These are phyloP conservation scores for Kazachstania martiniae DNA, from an alignment of 805 yeast genomes.

Conservation along the genomic window DNA sequence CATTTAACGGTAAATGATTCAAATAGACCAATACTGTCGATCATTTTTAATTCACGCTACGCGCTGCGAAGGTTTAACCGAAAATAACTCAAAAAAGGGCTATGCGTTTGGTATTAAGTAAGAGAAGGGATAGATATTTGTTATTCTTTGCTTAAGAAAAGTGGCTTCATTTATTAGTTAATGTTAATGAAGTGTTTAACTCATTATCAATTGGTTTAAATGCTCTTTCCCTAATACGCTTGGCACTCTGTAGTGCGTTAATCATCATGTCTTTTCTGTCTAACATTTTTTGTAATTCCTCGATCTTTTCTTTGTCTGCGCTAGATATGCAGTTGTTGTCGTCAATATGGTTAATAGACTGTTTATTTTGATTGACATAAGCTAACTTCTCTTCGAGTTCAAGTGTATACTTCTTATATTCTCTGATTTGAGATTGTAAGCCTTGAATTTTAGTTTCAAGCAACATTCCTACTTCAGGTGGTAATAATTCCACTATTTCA, in stretches of 20 bases:
- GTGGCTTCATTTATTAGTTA: no score
- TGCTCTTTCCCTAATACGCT: slow-evolving; percentile 41
- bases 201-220: slow-evolving; percentile 8
- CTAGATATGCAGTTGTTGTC: no score
- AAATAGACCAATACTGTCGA: no score
- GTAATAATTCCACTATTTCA: slow-evolving; percentile 48
- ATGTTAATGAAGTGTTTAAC: no score
- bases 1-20: no score
- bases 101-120: no score
- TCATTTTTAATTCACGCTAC: no score
- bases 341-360: neutral
- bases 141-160: no score
- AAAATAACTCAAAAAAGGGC: no score
- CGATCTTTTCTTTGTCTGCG: slow-evolving; percentile 30
- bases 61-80: no score
- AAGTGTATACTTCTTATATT: slow-evolving; percentile 17
- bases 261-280: slow-evolving; percentile 73
- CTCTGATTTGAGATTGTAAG: slow-evolving; percentile 23
- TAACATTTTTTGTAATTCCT: slow-evolving; percentile 48
- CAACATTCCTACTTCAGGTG: slow-evolving; percentile 33
- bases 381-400: slow-evolving; percentile 10
- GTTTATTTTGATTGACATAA: slow-evolving; percentile 1
- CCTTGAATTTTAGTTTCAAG: slow-evolving; percentile 22
- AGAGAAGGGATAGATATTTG: no score
- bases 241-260: slow-evolving; percentile 56